Base-by-base conservation (phyloP, 805 yeast species). In the Lipomyces orientalis region DNA sequence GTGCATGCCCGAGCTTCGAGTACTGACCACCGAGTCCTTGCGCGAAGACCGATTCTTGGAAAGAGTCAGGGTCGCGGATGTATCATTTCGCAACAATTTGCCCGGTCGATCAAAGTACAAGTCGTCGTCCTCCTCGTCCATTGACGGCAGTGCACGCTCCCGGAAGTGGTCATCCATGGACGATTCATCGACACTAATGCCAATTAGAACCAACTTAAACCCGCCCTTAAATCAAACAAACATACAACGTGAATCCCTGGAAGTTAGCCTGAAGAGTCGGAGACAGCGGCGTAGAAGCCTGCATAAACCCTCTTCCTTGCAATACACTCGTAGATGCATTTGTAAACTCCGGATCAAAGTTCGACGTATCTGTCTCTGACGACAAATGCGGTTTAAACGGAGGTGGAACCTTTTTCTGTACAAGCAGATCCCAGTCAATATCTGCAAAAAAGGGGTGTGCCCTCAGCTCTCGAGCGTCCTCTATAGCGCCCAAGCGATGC, bases 291-390 rank as follows among this genome's bases (percentile, higher is more conserved):
- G 97, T 90, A 9, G 76, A 72, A 61, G 79, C 79, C 58, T 79
- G 79, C 75, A 75, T 79, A 76, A 58, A 61, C 56, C 72, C 33
- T 22, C 67, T 52, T 4, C 88, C 83, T 83, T 81, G 89, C 77
- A 93, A 86, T 52, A 88, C 88, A 8, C 97, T 89, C 0, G 97
- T 92, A 19, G 96, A 89, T 55, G 97, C 91, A 74, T 88, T 89
- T 25, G 99, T 95, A 80, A 95, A 95, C 79, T 95, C 98, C 4
- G 99, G 98, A 77, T 95, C 99, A 79, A 95, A 95, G 79, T 95
- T 95, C 3, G 97, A 91, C 2, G 97, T 94, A 79, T 95, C 99
- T 1, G 95, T 88, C 76, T 95, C 99, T 54, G 91, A 88, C 9
- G 89, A 81, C 71, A 95, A 85, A 77, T 92, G 97, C 2, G 99